These are phyloP conservation scores for Neofusicoccum umdonicola DNA, from an alignment of 2,329 filamentous ascomycete species.

Conservation along the genomic window DNA sequence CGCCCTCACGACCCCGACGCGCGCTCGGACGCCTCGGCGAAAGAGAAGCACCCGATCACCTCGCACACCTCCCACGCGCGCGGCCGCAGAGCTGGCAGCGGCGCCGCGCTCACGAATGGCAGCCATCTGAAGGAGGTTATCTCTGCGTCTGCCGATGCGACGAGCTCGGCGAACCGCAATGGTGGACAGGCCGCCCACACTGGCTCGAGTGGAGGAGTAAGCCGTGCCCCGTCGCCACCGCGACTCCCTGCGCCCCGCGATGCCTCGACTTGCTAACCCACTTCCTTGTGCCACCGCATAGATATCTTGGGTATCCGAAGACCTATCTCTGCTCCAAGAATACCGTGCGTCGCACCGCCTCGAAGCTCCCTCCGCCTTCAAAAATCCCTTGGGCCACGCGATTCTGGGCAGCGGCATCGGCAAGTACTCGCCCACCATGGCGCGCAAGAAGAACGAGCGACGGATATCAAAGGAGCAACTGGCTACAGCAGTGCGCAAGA, in stretches of 20 bases:
- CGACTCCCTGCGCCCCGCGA: neutral
- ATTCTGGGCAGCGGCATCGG: slow-evolving; percentile 62
- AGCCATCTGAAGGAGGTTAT: slow-evolving; percentile 38
- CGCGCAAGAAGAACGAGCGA: slow-evolving; percentile 60
- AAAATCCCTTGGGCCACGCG: slow-evolving; percentile 47
- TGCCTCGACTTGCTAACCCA: neutral
- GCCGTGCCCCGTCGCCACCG: neutral
- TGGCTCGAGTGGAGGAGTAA: slow-evolving; percentile 12
- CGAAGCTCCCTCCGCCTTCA: slow-evolving; percentile 68
- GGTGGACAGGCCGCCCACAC: slow-evolving; percentile 23
- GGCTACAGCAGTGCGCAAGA: slow-evolving; percentile 70
- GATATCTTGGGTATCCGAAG: slow-evolving; percentile 67
- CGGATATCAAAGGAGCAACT: slow-evolving; percentile 71
- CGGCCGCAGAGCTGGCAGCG: slow-evolving; percentile 35
- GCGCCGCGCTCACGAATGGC: slow-evolving; percentile 28
- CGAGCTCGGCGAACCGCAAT: slow-evolving; percentile 31
- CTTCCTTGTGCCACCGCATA: slow-evolving; percentile 24
- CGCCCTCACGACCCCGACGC: slow-evolving; percentile 39
- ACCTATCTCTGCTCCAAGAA: slow-evolving; percentile 65
- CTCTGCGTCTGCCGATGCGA: slow-evolving; percentile 32
- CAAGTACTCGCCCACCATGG: slow-evolving; percentile 72
- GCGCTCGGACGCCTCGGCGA: slow-evolving; percentile 31
- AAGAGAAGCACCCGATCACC: slow-evolving; percentile 42
- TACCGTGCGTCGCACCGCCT: slow-evolving; percentile 75
- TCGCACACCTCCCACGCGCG: slow-evolving; percentile 39